Percentiles rank a stretch among this genome's conserved stretches.
These are phyloP conservation scores for Arthrobotrys iridis DNA, from an alignment of 2,329 filamentous ascomycete species.

Conservation along the genomic window DNA sequence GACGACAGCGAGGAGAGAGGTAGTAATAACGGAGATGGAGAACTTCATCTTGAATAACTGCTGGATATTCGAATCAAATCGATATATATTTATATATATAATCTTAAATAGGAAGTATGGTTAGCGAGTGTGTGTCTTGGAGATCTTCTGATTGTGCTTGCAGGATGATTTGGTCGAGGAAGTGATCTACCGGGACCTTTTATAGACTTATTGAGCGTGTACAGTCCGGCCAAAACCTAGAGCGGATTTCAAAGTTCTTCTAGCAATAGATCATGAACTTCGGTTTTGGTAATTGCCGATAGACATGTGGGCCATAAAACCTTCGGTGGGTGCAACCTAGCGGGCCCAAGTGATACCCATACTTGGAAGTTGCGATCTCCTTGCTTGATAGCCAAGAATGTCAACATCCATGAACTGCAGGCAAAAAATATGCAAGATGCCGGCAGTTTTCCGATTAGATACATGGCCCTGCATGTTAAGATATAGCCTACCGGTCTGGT, in stretches of 20 bases:
- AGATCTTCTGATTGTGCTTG: conserved; percentile 41
- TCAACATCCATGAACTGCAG: conserved; percentile 14
- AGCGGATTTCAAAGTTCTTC: neutral
- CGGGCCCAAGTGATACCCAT: conserved; percentile 14
- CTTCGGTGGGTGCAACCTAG: conserved; percentile 29
- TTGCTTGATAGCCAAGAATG: conserved; percentile 10
- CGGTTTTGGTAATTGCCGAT: conserved; percentile 44
- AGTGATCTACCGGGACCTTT: conserved; percentile 43
- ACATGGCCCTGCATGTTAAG: conserved; percentile 9
- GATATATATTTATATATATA: neutral
- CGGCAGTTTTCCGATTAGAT: conserved; percentile 30
- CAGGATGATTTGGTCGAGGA: conserved; percentile 25
- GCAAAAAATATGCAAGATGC: conserved; percentile 14
- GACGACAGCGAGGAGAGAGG: conserved; percentile 55
- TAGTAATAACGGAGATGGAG: conserved; percentile 56
- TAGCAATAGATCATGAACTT: conserved; percentile 27
- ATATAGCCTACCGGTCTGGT: conserved; percentile 23
- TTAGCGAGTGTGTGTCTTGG: neutral
- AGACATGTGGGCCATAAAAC: conserved; percentile 21
- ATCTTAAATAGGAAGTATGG: neutral
- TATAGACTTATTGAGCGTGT: conserved; percentile 29
- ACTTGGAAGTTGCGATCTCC: conserved; percentile 36
- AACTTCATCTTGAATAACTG: conserved; percentile 53
- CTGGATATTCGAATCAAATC: conserved; percentile 2
- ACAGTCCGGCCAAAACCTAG: neutral